A percentile compares a stretch with the other conserved stretches of the same genome.
Evolutionary conservation across 1,284 basidiomycete species (phyloP).

Genomic region (Boletus smithii): DNA sequence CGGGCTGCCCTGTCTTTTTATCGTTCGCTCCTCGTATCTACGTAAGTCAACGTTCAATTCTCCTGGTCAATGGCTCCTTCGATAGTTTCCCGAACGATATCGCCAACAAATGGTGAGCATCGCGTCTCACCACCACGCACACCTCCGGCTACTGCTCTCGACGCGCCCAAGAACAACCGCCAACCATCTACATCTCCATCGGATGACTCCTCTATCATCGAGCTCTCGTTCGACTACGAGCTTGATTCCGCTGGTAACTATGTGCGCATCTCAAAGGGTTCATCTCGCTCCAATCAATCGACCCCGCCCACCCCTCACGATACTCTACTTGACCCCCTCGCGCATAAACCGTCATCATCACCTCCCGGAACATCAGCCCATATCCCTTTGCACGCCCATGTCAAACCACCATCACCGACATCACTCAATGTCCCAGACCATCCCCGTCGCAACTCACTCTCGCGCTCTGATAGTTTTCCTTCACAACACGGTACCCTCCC

Average conservation of each 20-base stretch:
- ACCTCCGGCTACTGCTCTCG: slow-evolving; percentile 26
- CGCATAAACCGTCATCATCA: slow-evolving; percentile 25
- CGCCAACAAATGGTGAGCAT: slow-evolving; percentile 31
- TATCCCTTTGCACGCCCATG: slow-evolving; percentile 20
- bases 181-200: slow-evolving; percentile 44
- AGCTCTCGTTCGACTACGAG: slow-evolving; percentile 70
- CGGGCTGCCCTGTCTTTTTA: not conserved
- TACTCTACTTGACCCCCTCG: slow-evolving; percentile 21
- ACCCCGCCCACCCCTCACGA: slow-evolving; percentile 41
- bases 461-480: slow-evolving; percentile 61
- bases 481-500: slow-evolving; percentile 16
- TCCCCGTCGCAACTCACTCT: slow-evolving; percentile 48
- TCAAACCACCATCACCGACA: slow-evolving; percentile 35
- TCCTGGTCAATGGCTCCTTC: slow-evolving; percentile 25
- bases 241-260: slow-evolving; percentile 57
- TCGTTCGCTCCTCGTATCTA: not conserved
- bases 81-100: slow-evolving; percentile 27
- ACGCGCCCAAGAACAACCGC: slow-evolving; percentile 33
- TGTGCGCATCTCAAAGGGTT: slow-evolving; percentile 50
- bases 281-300: slow-evolving; percentile 33
- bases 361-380: slow-evolving; percentile 23
- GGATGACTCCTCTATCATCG: slow-evolving; percentile 60
- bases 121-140: slow-evolving; percentile 33
- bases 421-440: slow-evolving; percentile 37
- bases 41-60: slow-evolving; percentile 19